Evolutionary conservation across 176 grass and related monocot species (phyloP).

Genomic region (Urochloa ruziziensis): DNA sequence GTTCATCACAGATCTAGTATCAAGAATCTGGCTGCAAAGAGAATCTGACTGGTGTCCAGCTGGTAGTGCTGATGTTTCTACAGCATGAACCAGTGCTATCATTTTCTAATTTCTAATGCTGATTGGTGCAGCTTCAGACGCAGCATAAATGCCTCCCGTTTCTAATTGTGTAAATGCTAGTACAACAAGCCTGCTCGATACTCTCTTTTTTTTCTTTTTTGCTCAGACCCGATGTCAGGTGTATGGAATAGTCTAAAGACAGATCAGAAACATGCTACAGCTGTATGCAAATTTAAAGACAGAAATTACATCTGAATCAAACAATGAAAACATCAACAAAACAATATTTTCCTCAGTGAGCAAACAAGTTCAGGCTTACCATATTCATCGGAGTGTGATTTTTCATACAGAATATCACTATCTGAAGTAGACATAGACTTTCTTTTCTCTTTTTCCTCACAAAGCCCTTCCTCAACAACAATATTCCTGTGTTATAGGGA

Average conservation of each 20-base stretch:
- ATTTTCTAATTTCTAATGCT: no score
- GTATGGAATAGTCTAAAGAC: no score
- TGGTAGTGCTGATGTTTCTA: no score
- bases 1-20: background rate
- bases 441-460: conserved; percentile 6
- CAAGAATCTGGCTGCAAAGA: no score
- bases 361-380: conserved; percentile 31
- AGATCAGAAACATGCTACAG: background rate
- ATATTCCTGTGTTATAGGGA: conserved; percentile 16
- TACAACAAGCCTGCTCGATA: conserved; percentile 25
- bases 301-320: background rate
- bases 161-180: no score
- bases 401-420: background rate
- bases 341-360: background rate
- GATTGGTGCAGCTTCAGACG: no score
- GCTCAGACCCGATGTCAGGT: no score
- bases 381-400: background rate
- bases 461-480: background rate
- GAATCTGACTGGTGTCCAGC: background rate
- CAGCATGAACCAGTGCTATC: no score
- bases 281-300: background rate
- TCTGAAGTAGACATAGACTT: background rate
- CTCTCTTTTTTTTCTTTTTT: no score
- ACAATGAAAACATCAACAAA: background rate
- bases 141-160: no score